Conservation (phyloP, 2,329 filamentous ascomycete genomes). For the Juglanconis oblonga region DNA sequence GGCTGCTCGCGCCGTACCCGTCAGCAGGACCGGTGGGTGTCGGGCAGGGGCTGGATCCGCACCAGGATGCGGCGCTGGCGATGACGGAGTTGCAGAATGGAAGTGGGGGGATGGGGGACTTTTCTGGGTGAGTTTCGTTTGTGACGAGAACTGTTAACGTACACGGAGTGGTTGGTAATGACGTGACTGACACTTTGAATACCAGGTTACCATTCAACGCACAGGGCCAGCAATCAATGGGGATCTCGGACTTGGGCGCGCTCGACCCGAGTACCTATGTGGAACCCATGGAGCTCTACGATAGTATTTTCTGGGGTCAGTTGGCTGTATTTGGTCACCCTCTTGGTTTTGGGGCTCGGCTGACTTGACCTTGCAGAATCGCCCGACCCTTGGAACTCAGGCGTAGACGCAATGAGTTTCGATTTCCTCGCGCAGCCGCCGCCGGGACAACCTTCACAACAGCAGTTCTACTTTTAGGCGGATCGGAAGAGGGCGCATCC, state of each 20-base stretch:
- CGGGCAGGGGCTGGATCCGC: slow-evolving; percentile 42
- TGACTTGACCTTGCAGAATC: slow-evolving; percentile 42
- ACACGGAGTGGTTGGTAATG: too few relatives aligned
- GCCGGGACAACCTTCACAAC: slow-evolving; percentile 53
- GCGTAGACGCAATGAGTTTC: slow-evolving; percentile 56
- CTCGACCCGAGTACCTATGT: slow-evolving; percentile 58
- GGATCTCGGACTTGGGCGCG: slow-evolving; percentile 43
- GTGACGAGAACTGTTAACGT: too few relatives aligned
- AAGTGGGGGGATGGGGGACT: slow-evolving; percentile 40
- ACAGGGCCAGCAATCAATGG: slow-evolving; percentile 32
- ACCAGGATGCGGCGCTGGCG: slow-evolving; percentile 60
- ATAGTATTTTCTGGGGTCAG: slow-evolving; percentile 68
- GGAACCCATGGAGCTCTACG: slow-evolving; percentile 66
- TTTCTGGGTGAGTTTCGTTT: slow-evolving; percentile 32
- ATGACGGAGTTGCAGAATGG: slow-evolving; percentile 66
- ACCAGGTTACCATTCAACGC: slow-evolving; percentile 37
- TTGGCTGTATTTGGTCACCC: too few relatives aligned
- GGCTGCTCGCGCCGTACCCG: slow-evolving; percentile 13
- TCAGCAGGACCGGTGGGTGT: slow-evolving; percentile 20
- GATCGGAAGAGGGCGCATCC: too few relatives aligned
- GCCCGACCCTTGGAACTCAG: slow-evolving; percentile 56
- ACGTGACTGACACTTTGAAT: too few relatives aligned
- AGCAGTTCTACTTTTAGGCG: slow-evolving; percentile 53
- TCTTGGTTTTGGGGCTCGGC: background rate
- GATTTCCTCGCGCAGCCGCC: slow-evolving; percentile 59